A percentile compares a stretch with the other conserved stretches of the same genome.
These are phyloP conservation scores for Knoxdaviesia proteae DNA, from an alignment of 2,329 filamentous ascomycete species.

Conservation along the genomic window DNA sequence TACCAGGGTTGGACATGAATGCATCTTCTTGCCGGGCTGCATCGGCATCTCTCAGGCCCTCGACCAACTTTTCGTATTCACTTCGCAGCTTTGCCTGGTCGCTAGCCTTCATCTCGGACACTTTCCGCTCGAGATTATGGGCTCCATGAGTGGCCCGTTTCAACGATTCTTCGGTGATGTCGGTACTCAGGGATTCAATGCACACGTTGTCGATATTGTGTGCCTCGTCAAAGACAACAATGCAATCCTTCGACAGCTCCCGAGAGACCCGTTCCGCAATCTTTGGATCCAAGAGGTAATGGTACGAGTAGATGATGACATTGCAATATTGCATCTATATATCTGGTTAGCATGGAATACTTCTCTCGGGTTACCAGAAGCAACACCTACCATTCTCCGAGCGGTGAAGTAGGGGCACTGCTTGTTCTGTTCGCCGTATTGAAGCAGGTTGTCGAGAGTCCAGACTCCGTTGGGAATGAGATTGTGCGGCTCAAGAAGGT, in stretches of 20 bases:
- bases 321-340: slow-evolving; percentile 91
- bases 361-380: neutral
- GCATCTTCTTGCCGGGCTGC: slow-evolving; percentile 82
- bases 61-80: slow-evolving; percentile 88
- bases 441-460: slow-evolving; percentile 74
- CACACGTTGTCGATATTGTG: slow-evolving; percentile 99
- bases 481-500: slow-evolving; percentile 85
- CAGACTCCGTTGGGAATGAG: slow-evolving; percentile 88
- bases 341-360: neutral
- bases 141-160: slow-evolving; percentile 80
- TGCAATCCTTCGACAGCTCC: slow-evolving; percentile 93
- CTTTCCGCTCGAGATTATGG: slow-evolving; percentile 74
- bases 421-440: slow-evolving; percentile 85
- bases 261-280: slow-evolving; percentile 90
- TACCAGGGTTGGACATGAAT: slow-evolving; percentile 82
- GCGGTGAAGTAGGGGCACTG: slow-evolving; percentile 97
- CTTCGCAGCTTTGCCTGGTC: slow-evolving; percentile 87
- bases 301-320: slow-evolving; percentile 98
- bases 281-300: slow-evolving; percentile 93
- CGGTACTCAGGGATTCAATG: slow-evolving; percentile 91
- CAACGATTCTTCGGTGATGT: slow-evolving; percentile 86
- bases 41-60: slow-evolving; percentile 72
- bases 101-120: slow-evolving; percentile 84
- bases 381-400: slow-evolving; percentile 55
- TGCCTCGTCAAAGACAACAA: slow-evolving; percentile 95